Base-by-base conservation (phyloP, 352 stramenopile species). In the Globisporangium mamillatum region DNA sequence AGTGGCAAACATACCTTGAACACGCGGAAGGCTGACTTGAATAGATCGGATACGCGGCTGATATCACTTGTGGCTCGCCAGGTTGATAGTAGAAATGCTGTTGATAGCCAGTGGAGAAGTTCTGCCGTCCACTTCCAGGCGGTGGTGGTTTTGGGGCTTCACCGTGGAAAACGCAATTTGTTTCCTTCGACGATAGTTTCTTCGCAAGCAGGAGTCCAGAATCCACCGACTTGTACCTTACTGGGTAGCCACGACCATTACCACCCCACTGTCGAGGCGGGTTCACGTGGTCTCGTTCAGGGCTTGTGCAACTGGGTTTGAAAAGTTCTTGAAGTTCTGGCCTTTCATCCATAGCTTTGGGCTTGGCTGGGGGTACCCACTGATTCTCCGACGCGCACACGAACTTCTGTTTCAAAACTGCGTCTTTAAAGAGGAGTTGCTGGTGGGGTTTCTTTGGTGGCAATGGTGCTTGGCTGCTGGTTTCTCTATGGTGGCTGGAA, bases 371-470 rank as follows among this genome's bases (percentile, higher is more conserved):
- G 18, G 60, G 64, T 18, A 44, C 22, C 25, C 54, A 64, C n/a
- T 44, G 58, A 18, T 48, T 44, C 2, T 50, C 60, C 14, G 9
- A 16, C 9, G 10, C 9, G 22, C 56, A 50, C 9, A 10, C 67
- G 14, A 44, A 18, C 7, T 65, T 77, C 58, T 85, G 78, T 57
- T 79, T 76, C 16, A 91, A 65, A 6, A 90, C 80, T 24, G 77
- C 77, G 63, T 89, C 82, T 32, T 87, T 79, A 59, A 88, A 89
- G 12, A 80, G 34, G 3, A 87, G 46, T 32, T 79, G 75, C n/a
- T 77, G 73, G 27, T 52, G 46, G 29, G 79, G 75, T n/a, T 77
- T 74, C 44, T 48, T 67, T 4, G 59, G 29, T 8, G 56, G 32
- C 6, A 10, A 22, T 62, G 56, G 29, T 32, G 32, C 56, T 22